Evolutionary conservation across 352 stramenopile genomes (phyloP).

Genomic region (Aphanomyces stellatus): DNA sequence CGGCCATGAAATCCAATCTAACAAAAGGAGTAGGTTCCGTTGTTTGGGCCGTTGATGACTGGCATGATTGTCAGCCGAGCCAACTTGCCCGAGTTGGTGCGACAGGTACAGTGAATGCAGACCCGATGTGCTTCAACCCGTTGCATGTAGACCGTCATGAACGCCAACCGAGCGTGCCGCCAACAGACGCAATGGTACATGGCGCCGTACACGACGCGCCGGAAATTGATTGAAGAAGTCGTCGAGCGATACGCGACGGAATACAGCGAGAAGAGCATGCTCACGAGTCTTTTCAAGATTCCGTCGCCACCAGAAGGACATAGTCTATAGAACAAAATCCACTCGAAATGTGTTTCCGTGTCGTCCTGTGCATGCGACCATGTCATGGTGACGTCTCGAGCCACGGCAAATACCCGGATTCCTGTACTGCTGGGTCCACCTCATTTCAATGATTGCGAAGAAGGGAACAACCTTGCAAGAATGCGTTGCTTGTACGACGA

Average conservation of each 20-base stretch:
- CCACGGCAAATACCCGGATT: too few species aligned
- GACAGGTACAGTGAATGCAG: slow-evolving; percentile 27
- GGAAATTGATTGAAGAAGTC: slow-evolving; percentile 84
- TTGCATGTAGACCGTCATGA: slow-evolving; percentile 54
- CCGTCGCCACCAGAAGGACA: slow-evolving; percentile 16
- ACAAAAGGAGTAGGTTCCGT: slow-evolving; percentile 27
- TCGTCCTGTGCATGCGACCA: too few species aligned
- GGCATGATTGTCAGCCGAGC: slow-evolving; percentile 73
- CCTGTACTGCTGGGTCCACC: too few species aligned
- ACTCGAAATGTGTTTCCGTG: too few species aligned
- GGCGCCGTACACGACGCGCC: slow-evolving; percentile 75
- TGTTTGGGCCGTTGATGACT: slow-evolving; percentile 71
- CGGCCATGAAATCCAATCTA: background rate
- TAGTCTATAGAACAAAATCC: slow-evolving; percentile 15
- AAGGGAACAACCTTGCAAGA: too few species aligned
- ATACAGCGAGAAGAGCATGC: slow-evolving; percentile 79
- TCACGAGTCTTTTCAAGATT: slow-evolving; percentile 64
- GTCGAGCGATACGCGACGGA: slow-evolving; percentile 76
- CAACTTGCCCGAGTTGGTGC: slow-evolving; percentile 62
- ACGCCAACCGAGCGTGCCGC: slow-evolving; percentile 78
- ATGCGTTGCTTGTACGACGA: too few species aligned
- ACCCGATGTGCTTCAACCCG: background rate
- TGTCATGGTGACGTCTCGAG: too few species aligned
- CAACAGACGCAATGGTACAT: slow-evolving; percentile 76
- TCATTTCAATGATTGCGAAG: too few species aligned